phyloP scores from a whole-genome alignment of 495 filamentous ascomycete genomes.

The Aspergillus campestris region DNA sequence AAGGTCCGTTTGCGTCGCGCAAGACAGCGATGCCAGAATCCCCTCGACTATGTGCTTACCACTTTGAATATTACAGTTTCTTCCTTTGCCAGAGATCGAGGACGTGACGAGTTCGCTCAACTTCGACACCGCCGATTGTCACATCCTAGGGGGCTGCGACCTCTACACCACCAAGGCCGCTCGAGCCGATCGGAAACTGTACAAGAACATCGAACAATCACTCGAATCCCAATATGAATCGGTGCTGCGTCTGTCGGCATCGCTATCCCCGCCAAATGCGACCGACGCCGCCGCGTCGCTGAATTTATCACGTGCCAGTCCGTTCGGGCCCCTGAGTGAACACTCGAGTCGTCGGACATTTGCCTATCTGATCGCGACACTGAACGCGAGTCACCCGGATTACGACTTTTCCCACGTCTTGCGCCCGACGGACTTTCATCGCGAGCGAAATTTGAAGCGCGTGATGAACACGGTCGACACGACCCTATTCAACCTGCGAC shows the following conservation, averaged over 20 bases:
- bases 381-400: conserved; percentile 96
- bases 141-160: conserved; percentile 86
- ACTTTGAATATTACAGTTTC: conserved; percentile 50
- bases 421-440: conserved; percentile 77
- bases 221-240: conserved; percentile 86
- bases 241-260: conserved; percentile 69
- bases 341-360: conserved; percentile 82
- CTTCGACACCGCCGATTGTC: conserved; percentile 85
- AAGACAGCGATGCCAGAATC: too few relatives aligned
- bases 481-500: conserved; percentile 75
- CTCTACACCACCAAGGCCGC: conserved; percentile 96
- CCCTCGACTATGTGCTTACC: too few relatives aligned
- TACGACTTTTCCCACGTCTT: conserved; percentile 94
- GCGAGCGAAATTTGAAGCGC: conserved; percentile 61
- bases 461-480: conserved; percentile 82
- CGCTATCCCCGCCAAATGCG: conserved; percentile 67
- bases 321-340: conserved; percentile 83
- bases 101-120: conserved; percentile 82
- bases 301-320: conserved; percentile 74
- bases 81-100: conserved; percentile 84
- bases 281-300: conserved; percentile 45
- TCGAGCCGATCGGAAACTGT: conserved; percentile 89
- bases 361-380: conserved; percentile 90
- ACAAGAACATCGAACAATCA: conserved; percentile 84
- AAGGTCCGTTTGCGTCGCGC: conserved; percentile 9